Conservation (phyloP, 2,329 filamentous ascomycete genomes). For the Peltaster fructicola region DNA sequence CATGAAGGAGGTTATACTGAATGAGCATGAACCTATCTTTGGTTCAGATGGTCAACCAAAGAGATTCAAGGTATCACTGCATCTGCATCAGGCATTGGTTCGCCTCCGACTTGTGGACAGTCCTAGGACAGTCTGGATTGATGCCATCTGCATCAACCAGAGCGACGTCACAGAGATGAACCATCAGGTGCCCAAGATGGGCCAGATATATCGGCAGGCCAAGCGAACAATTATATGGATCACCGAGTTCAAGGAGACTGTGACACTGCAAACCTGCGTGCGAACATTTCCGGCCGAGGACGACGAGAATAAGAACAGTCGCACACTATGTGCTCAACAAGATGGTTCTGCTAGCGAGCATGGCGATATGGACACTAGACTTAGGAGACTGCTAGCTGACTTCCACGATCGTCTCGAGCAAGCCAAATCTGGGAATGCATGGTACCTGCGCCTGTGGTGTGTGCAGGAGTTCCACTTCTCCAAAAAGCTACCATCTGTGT, state of each 20-base stretch:
- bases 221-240: constrained; percentile 8
- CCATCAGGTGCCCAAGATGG: constrained; percentile 10
- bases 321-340: constrained; percentile 6
- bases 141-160: constrained; percentile 13
- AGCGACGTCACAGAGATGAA: constrained; percentile 7
- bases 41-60: constrained; percentile 4
- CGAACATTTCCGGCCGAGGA: constrained; percentile 2
- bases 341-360: constrained; percentile 8
- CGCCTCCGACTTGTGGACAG: constrained; percentile 3
- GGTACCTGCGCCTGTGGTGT: constrained; percentile 10
- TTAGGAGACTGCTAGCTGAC: constrained; percentile 4
- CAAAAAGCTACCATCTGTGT: constrained; percentile 6
- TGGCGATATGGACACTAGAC: constrained; percentile 4
- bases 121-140: constrained; percentile 8
- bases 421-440: constrained; percentile 5
- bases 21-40: no score
- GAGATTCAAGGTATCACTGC: constrained; percentile 5
- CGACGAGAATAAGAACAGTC: constrained; percentile 5
- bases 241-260: constrained; percentile 4
- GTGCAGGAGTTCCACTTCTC: constrained; percentile 7
- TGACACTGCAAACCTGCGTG: constrained; percentile 3
- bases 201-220: constrained; percentile 9
- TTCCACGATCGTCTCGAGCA: constrained; percentile 3
- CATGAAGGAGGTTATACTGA: constrained; percentile 2
- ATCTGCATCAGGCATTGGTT: constrained; percentile 5